phyloP scores from a whole-genome alignment of 495 filamentous ascomycete species.

The Amorphotheca resinae region DNA sequence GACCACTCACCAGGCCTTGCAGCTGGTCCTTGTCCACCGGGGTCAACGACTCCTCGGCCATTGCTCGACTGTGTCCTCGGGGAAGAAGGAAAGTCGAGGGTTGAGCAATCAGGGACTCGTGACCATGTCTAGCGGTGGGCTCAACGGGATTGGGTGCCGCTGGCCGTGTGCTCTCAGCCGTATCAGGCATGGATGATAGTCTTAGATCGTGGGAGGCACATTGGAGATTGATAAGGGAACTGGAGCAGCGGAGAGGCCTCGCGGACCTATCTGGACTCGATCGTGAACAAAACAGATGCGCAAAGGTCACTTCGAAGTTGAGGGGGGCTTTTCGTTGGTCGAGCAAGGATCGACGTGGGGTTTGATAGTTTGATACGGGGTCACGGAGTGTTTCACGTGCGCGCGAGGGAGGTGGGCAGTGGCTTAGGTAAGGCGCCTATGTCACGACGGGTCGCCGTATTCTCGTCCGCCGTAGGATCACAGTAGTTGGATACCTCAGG shows the following conservation, averaged over 20 bases:
- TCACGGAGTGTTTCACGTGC: conserved; percentile 17
- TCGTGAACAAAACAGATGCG: not conserved
- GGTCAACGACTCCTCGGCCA: conserved; percentile 43
- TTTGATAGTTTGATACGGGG: not conserved
- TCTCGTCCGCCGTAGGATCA: no score
- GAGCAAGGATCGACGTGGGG: conserved; percentile 8
- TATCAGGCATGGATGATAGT: conserved; percentile 19
- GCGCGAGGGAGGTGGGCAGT: not conserved
- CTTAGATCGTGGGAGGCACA: not conserved
- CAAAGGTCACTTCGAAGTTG: not conserved
- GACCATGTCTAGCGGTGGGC: conserved; percentile 12
- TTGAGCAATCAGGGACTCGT: conserved; percentile 52
- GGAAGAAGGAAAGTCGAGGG: conserved; percentile 79
- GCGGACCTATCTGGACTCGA: conserved; percentile 2
- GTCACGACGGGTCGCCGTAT: no score
- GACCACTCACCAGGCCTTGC: conserved; percentile 62
- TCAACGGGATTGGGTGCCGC: conserved; percentile 14
- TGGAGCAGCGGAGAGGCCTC: not conserved
- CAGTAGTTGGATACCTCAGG: no score
- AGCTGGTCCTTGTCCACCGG: conserved; percentile 82
- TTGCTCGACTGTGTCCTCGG: conserved; percentile 27
- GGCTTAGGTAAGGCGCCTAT: no score
- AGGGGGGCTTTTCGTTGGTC: not conserved
- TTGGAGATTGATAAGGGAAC: conserved; percentile 1
- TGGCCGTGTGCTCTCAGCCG: conserved; percentile 16